phyloP scores from a whole-genome alignment of 116 monocot genomes.

The Papilionanthe hybrid region DNA sequence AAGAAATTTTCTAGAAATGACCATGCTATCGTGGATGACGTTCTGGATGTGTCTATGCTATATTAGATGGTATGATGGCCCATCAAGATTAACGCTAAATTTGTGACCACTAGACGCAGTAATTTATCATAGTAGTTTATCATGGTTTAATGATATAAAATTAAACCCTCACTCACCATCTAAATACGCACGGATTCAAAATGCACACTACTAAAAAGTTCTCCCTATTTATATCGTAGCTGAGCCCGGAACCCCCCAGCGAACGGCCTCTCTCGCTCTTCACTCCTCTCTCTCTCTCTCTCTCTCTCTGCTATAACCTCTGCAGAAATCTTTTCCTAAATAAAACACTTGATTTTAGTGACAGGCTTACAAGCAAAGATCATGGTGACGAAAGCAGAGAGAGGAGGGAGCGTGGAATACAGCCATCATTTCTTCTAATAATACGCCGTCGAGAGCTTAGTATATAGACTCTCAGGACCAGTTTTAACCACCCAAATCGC shows the following conservation, averaged over 20 bases:
- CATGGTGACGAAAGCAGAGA: background rate
- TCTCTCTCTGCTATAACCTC: background rate
- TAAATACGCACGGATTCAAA: too few relatives aligned
- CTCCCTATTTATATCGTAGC: background rate
- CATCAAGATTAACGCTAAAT: too few relatives aligned
- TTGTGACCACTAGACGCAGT: too few relatives aligned
- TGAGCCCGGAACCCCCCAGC: background rate
- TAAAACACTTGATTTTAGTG: background rate
- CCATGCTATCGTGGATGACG: too few relatives aligned
- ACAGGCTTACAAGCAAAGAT: background rate
- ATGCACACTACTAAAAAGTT: background rate
- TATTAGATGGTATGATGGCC: too few relatives aligned
- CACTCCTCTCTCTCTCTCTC: background rate
- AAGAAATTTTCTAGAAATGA: too few relatives aligned
- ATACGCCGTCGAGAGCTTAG: background rate
- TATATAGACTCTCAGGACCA: background rate
- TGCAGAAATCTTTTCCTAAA: too few relatives aligned
- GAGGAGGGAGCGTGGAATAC: background rate
- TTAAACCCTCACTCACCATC: too few relatives aligned
- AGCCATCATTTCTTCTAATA: background rate
- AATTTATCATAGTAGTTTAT: too few relatives aligned
- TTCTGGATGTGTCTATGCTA: too few relatives aligned
- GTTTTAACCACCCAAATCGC: too few relatives aligned
- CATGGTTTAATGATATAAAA: too few relatives aligned
- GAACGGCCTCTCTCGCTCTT: background rate